Evolutionary conservation across 73 alveolate species (phyloP).

Genomic region (Diophrys appendiculata): DNA sequence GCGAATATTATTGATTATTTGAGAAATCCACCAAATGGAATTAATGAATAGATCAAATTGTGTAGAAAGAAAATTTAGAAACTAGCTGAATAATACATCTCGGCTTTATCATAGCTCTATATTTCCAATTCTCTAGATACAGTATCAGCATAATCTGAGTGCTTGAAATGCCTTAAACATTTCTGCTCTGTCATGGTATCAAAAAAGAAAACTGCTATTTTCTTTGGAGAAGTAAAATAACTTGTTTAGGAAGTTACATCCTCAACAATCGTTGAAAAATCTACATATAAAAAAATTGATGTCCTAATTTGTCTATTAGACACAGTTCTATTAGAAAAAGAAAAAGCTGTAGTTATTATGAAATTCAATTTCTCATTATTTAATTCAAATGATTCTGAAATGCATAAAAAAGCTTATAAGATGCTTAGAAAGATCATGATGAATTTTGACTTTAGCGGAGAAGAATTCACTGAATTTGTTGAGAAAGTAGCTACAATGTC

Average conservation of each 20-base stretch:
- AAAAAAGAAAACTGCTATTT: neutral
- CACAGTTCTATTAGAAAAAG: neutral
- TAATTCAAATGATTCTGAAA: neutral
- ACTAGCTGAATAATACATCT: neutral
- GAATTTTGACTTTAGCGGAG: neutral
- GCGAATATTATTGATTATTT: neutral
- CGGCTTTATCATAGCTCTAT: neutral
- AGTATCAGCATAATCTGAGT: conserved; percentile 19
- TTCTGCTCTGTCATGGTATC: neutral
- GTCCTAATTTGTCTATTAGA: neutral
- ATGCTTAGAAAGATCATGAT: neutral
- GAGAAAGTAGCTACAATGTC: too few species aligned
- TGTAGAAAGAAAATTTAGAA: neutral
- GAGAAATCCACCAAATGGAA: neutral
- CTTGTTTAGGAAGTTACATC: neutral
- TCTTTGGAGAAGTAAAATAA: neutral
- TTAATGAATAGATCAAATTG: neutral
- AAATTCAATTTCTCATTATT: neutral
- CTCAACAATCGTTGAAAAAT: neutral
- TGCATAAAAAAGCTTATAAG: neutral
- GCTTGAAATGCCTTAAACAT: conserved; percentile 13
- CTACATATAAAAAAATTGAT: neutral
- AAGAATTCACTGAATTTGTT: neutral
- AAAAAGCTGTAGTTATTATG: neutral
- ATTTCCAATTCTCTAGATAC: neutral